Evolutionary conservation across 768 basidiomycete species (phyloP).

Genomic region (Fomitopsis pulvina): DNA sequence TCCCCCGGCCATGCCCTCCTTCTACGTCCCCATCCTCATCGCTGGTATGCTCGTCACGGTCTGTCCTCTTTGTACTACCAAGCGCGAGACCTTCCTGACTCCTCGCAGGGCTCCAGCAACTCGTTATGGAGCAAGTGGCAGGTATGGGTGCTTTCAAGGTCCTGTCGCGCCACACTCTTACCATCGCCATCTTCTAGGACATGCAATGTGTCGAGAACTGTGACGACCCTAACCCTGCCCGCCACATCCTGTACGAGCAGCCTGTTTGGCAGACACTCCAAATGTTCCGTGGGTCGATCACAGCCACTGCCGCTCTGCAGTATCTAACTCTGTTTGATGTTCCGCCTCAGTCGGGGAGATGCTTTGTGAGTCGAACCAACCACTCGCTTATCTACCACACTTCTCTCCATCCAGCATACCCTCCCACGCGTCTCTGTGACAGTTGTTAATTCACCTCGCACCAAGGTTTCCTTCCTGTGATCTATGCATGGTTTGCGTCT

Average conservation of each 20-base stretch:
- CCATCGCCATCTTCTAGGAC: constrained; percentile 42
- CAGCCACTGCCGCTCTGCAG: constrained; percentile 5
- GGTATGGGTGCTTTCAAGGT: constrained; percentile 32
- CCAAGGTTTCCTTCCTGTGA: constrained; percentile 78
- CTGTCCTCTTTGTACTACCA: constrained; percentile 12
- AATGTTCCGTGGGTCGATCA: constrained; percentile 69
- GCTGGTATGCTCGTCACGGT: constrained; percentile 92
- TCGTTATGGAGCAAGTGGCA: constrained; percentile 83
- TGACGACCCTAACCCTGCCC: constrained; percentile 47
- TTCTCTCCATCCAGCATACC: constrained; percentile 6
- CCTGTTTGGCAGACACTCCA: constrained; percentile 91
- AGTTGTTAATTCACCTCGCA: constrained; percentile 9
- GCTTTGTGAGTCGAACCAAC: constrained; percentile 84
- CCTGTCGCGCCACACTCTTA: background rate
- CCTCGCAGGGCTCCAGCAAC: constrained; percentile 63
- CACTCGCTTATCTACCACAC: background rate
- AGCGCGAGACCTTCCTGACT: constrained; percentile 1
- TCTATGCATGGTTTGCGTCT: constrained; percentile 59
- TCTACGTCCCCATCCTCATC: constrained; percentile 75
- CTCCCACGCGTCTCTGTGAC: constrained; percentile 10
- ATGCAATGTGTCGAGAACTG: constrained; percentile 99
- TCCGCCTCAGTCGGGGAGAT: constrained; percentile 78
- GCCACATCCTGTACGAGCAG: constrained; percentile 81
- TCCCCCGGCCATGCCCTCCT: constrained; percentile 47
- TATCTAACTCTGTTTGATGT: constrained; percentile 27